phyloP scores from a whole-genome alignment of 73 alveolate species.

The Paramecium bursaria region DNA sequence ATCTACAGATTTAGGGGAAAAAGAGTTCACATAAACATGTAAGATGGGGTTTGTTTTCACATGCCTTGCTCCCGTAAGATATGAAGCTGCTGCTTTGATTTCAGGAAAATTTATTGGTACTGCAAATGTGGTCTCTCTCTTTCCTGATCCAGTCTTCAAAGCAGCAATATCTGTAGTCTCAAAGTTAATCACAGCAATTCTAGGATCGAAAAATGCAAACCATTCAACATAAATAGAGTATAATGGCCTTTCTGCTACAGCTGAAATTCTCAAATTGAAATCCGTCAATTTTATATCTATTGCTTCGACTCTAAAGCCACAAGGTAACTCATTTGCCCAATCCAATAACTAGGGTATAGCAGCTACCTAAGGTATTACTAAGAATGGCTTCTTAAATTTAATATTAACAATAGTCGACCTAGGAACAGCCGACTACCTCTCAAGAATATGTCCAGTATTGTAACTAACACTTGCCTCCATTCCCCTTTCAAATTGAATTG shows the following conservation, averaged over 20 bases:
- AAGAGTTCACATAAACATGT: background rate
- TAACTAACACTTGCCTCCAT: background rate
- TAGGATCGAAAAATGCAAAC: background rate
- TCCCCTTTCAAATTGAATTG: slow-evolving; percentile 15
- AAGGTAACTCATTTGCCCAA: slow-evolving; percentile 24
- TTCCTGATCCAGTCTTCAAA: background rate
- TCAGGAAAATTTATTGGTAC: background rate
- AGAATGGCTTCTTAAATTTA: slow-evolving; percentile 26
- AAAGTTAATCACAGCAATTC: background rate
- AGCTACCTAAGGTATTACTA: slow-evolving; percentile 15
- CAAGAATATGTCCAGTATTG: background rate
- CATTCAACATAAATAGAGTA: background rate
- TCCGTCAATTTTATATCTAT: background rate
- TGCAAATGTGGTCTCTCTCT: background rate
- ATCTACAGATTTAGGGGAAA: background rate
- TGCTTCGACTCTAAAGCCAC: background rate
- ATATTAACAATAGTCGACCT: background rate
- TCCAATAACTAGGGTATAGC: background rate
- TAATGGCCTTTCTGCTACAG: background rate
- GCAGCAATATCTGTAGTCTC: background rate
- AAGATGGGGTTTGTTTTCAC: background rate
- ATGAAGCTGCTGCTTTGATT: background rate
- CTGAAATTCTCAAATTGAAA: slow-evolving; percentile 1
- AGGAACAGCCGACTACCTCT: slow-evolving; percentile 23
- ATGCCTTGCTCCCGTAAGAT: background rate